Evolutionary conservation across 2,329 filamentous ascomycete genomes (phyloP), one percentile per base, ranked within the genome.

Genomic region (Aspergillus arachidicola): DNA sequence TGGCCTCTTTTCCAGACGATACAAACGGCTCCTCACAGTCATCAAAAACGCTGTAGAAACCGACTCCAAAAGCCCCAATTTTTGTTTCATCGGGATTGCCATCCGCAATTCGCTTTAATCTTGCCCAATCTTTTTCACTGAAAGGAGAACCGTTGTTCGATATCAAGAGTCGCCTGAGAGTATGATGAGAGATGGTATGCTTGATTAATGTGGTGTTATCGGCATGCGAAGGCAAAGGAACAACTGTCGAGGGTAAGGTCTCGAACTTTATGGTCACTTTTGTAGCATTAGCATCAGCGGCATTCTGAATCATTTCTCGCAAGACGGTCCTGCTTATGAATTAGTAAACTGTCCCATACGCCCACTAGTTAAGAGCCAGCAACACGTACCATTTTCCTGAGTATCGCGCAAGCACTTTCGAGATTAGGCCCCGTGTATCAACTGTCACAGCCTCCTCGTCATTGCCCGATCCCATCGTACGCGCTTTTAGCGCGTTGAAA

Each of bases 71-170:
- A 4, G 95, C 96, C 60, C 95, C 95, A 72, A 99, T 99, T 83
- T 99, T 99, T 54, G 94, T 98, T 80, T 99, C 95, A 77, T 99
- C 95, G 0, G 95, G 95, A 74, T 99, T 99, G 54, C 95, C 96
- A 77, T 99, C 95, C n/a, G 95, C 96, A 66, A 99, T 99, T 65
- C 94, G 89, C 83, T 98, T 98, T 68, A 99, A 77, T 59, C 95
- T 87, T 53, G 89, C 89, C 95, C 95, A 99, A 78, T 99, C 95
- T 21, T 93, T 96, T 71, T 91, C 87, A 58, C 88, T 91, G 73
- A 99, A 99, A 0, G 92, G 86, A 68, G 92, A 86, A 41, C 95
- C 95, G 79, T 99, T 91, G 73, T 99, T 99, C 65, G 93, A 91
- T 7, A 98, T 94, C 11, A 97, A 84, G n/a, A 98, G 83, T 48